Conservation (phyloP, 2,329 filamentous ascomycete species). For the Fusarium chuoi region DNA sequence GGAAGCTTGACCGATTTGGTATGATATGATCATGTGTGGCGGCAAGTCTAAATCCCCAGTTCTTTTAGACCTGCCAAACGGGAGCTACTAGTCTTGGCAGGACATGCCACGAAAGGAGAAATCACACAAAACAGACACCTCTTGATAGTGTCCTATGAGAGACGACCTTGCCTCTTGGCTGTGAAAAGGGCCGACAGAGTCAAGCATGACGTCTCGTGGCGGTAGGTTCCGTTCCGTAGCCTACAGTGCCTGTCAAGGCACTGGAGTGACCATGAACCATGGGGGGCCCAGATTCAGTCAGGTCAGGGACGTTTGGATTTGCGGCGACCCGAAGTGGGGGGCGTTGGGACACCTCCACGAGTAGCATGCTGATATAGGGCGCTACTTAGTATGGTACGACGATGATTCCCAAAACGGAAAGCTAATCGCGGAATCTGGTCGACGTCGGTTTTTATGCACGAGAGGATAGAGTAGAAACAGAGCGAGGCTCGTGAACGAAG, state of each 20-base stretch:
- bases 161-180: conserved; percentile 10
- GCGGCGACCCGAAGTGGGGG: conserved; percentile 41
- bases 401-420: conserved; percentile 42
- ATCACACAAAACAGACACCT: conserved; percentile 27
- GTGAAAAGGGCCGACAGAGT: conserved; percentile 34
- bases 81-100: conserved; percentile 36
- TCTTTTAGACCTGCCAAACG: conserved; percentile 24
- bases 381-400: conserved; percentile 26
- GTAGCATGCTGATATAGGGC: conserved; percentile 4
- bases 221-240: conserved; percentile 33
- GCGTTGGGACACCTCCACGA: conserved; percentile 8
- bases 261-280: conserved; percentile 12
- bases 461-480: conserved; percentile 1
- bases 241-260: conserved; percentile 2
- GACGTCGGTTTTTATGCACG: conserved; percentile 27
- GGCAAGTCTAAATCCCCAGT: conserved; percentile 29
- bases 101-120: conserved; percentile 23
- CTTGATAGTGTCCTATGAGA: conserved; percentile 6
- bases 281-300: conserved; percentile 32
- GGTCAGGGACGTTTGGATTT: conserved; percentile 37
- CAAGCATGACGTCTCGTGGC: conserved; percentile 25
- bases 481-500: neutral
- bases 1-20: neutral
- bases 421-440: conserved; percentile 37
- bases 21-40: conserved; percentile 26